A percentile compares a stretch with the other conserved stretches of the same genome.
These are phyloP conservation scores for Calocybe cyanea DNA, from an alignment of 768 basidiomycete species.

Conservation along the genomic window DNA sequence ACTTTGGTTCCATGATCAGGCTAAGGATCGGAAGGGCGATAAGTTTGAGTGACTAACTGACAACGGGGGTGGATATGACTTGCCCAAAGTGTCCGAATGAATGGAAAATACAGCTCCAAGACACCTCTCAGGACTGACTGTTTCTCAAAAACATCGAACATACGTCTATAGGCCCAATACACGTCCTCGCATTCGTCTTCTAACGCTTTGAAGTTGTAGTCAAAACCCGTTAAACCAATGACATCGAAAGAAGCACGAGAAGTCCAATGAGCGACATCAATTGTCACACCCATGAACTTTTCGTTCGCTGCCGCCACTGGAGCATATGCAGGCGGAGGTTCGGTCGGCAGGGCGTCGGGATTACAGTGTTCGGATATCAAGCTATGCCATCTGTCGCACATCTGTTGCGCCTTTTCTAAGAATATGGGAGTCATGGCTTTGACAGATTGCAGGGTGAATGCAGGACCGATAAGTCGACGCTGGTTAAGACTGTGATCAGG, in stretches of 20 bases:
- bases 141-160: slow-evolving; percentile 48
- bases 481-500: slow-evolving; percentile 10
- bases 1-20: slow-evolving; percentile 36
- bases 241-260: slow-evolving; percentile 61
- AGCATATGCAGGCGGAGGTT: slow-evolving; percentile 11
- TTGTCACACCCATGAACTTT: slow-evolving; percentile 14
- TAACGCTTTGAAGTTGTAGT: slow-evolving; percentile 48
- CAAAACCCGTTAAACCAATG: slow-evolving; percentile 56
- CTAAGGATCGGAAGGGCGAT: slow-evolving; percentile 21
- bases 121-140: slow-evolving; percentile 36
- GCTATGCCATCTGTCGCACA: slow-evolving; percentile 40
- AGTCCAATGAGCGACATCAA: slow-evolving; percentile 58
- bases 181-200: slow-evolving; percentile 45
- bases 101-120: slow-evolving; percentile 43
- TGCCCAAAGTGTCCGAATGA: slow-evolving; percentile 42
- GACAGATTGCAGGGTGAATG: slow-evolving; percentile 43
- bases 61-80: slow-evolving; percentile 13
- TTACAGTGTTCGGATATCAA: slow-evolving; percentile 19
- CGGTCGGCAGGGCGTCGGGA: slow-evolving; percentile 1
- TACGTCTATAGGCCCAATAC: slow-evolving; percentile 45
- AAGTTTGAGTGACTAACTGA: background rate
- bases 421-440: slow-evolving; percentile 44
- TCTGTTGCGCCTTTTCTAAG: slow-evolving; percentile 47
- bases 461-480: slow-evolving; percentile 47
- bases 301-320: slow-evolving; percentile 9